Evolutionary conservation across 768 basidiomycete genomes (phyloP).

Genomic region (Hydnum rufescens): DNA sequence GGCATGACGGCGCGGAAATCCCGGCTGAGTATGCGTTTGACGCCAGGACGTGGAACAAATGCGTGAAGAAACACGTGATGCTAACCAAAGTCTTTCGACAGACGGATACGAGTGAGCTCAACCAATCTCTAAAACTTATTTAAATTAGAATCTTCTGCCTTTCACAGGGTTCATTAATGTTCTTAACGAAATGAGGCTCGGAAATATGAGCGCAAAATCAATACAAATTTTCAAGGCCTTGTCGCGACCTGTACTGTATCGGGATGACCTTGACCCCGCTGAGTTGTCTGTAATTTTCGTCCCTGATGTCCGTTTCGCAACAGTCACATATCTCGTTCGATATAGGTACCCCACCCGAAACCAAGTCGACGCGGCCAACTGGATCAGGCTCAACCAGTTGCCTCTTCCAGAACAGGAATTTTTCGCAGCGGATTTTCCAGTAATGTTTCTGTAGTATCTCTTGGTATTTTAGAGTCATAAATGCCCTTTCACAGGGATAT

Average conservation of each 20-base stretch:
- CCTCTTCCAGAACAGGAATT: slow-evolving; percentile 19
- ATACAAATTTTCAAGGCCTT: slow-evolving; percentile 34
- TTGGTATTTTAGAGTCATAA: not conserved
- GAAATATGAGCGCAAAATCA: slow-evolving; percentile 20
- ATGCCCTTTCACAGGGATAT: slow-evolving; percentile 18
- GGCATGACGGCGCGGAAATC: slow-evolving; percentile 16
- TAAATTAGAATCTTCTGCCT: not conserved
- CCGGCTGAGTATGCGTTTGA: slow-evolving; percentile 21
- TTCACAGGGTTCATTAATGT: slow-evolving; percentile 24
- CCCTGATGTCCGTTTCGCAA: not conserved
- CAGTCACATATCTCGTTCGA: too few species aligned
- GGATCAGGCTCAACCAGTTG: slow-evolving; percentile 22
- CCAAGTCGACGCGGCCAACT: slow-evolving; percentile 59
- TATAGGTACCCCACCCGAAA: slow-evolving; percentile 43
- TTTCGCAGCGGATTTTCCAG: slow-evolving; percentile 22
- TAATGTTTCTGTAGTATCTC: not conserved
- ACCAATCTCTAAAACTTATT: not conserved
- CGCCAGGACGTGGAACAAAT: slow-evolving; percentile 22
- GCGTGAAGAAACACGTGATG: slow-evolving; percentile 23
- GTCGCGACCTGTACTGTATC: slow-evolving; percentile 35
- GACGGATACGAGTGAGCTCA: slow-evolving; percentile 22
- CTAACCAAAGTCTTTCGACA: slow-evolving; percentile 28
- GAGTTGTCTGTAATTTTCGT: slow-evolving; percentile 34
- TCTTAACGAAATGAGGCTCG: slow-evolving; percentile 29
- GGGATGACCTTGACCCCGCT: slow-evolving; percentile 62